A percentile compares a stretch with the other conserved stretches of the same genome.
Conservation (phyloP, 441 rosid species). For the Populus trichocarpa region DNA sequence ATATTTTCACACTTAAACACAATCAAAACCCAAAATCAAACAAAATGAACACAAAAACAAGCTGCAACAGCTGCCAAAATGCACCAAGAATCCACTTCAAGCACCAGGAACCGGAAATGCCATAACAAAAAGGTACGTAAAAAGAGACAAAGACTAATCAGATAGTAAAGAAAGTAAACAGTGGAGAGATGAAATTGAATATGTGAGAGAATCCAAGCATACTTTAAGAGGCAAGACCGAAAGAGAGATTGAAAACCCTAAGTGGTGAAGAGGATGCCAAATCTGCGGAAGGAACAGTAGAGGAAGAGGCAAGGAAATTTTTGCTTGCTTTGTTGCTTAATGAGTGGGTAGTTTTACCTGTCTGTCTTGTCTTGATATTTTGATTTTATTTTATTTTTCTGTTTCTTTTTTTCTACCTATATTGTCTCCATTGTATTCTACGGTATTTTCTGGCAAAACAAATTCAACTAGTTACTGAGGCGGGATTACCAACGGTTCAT, state of each 20-base stretch:
- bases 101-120: conserved; percentile 6
- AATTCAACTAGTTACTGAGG: conserved; percentile 8
- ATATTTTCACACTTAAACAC: conserved; percentile 6
- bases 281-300: conserved; percentile 23
- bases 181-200: neutral
- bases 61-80: neutral
- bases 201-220: conserved; percentile 20
- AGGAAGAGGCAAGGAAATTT: conserved; percentile 20
- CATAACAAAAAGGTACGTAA: neutral
- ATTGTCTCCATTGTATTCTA: neutral
- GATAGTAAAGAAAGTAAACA: neutral
- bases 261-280: conserved; percentile 20
- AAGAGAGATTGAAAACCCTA: conserved; percentile 13
- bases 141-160: neutral
- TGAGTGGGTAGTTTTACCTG: conserved; percentile 19
- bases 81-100: conserved; percentile 5
- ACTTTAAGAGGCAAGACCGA: conserved; percentile 12
- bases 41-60: neutral
- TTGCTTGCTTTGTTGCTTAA: conserved; percentile 14
- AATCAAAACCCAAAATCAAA: neutral
- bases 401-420: neutral
- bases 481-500: neutral
- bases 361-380: conserved; percentile 9
- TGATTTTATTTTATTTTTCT: neutral
- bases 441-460: neutral